A percentile compares a stretch with the other conserved stretches of the same genome.
phyloP scores from a whole-genome alignment of 2,329 filamentous ascomycete genomes.

The Aspergillus sp. region DNA sequence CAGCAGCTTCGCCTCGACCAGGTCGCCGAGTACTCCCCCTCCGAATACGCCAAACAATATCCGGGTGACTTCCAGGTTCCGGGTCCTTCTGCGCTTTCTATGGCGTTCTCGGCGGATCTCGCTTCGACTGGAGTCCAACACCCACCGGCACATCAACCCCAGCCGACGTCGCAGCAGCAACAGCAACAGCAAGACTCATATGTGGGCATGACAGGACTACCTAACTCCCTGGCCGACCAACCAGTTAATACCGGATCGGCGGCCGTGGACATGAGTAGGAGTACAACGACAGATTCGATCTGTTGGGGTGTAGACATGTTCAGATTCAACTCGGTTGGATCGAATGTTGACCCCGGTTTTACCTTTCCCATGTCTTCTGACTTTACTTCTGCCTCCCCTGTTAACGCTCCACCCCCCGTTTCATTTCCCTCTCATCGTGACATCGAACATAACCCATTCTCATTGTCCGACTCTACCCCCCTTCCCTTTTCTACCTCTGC shows the following conservation, averaged over 20 bases:
- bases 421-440: conserved; percentile 13
- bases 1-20: conserved; percentile 26
- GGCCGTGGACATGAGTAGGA: conserved; percentile 41
- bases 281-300: conserved; percentile 41
- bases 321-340: conserved; percentile 37
- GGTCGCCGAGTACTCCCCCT: conserved; percentile 38
- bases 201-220: conserved; percentile 12
- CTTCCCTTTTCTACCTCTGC: conserved; percentile 32
- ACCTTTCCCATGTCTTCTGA: conserved; percentile 25
- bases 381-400: conserved; percentile 20
- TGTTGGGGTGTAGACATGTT: conserved; percentile 41
- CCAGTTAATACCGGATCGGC: conserved; percentile 20
- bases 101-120: conserved; percentile 19
- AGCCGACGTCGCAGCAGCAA: conserved; percentile 6
- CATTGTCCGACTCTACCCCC: conserved; percentile 26
- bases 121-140: conserved; percentile 19
- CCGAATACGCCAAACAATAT: conserved; percentile 36
- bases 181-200: conserved; percentile 19
- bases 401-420: conserved; percentile 23
- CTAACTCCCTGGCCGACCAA: conserved; percentile 17
- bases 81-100: conserved; percentile 17
- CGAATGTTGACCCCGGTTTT: conserved; percentile 28
- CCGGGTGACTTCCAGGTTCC: conserved; percentile 26
- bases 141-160: too few species aligned
- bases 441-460: conserved; percentile 20